Base-by-base conservation (phyloP, 1,284 basidiomycete genomes). In the Papiliotrema laurentii region DNA sequence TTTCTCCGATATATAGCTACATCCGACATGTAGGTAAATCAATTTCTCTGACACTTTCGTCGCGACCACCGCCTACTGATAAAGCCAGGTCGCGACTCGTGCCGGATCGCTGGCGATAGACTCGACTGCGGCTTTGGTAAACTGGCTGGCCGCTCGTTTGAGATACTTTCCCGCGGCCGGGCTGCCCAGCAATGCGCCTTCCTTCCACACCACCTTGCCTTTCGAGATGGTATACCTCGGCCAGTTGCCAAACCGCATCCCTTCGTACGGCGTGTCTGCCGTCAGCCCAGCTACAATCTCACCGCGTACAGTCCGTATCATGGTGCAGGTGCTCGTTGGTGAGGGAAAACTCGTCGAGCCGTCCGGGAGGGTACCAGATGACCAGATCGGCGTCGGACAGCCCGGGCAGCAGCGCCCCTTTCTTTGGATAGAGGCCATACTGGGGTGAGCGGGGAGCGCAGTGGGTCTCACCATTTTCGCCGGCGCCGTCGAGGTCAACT, bases 241-340 rank as follows among this genome's bases (percentile, higher is more conserved):
- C 56, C 56, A 58, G 43, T 58, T 51, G n/a, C 33, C 21, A 34
- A 58, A 47, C 26, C 31, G 34, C 48, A 40, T 49, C 13, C 56
- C 56, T 43, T 58, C 53, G 34, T 50, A 58, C 4, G 56, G 56
- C n/a, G 53, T 55, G 33, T 58, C 52, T 54, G 44, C 10, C 21
- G 19, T 25, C 9, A 47, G 43, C 24, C 11, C 26, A 5, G 19
- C 19, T 2, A 13, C 25, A 21, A 5, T 11, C 21, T 10, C 19
- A 11, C 14, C 6, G 35, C 48, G 38, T 27, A 54, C 52, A 58
- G 28, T 58, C 56, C 9, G 44, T 50, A 31, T 46, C 47, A 44
- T 58, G 56, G 45, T 58, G 56, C 6, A 58, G 45, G 7, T 44
- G 25, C 6, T 33, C 26, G 19, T 54, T 50, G 4, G 39, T 39